phyloP scores from a whole-genome alignment of 257 asterid genomes.

The Solanum acaule region DNA sequence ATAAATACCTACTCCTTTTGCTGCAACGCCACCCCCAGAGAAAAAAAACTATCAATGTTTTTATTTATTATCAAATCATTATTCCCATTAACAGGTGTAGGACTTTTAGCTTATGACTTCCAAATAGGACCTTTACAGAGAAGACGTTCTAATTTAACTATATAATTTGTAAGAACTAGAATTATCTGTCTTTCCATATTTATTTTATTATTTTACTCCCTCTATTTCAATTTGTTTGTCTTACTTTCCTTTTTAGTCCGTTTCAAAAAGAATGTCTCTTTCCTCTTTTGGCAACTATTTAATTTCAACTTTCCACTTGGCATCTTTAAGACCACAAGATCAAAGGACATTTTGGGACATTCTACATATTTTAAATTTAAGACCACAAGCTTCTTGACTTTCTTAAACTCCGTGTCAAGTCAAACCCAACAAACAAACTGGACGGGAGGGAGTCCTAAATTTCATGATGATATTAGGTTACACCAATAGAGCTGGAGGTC shows the following conservation, averaged over 20 bases:
- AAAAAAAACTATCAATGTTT: not conserved
- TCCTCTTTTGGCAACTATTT: not conserved
- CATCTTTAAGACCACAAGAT: not conserved
- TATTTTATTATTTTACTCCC: not conserved
- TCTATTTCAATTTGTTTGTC: not conserved
- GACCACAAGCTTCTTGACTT: not conserved
- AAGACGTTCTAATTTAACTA: not conserved
- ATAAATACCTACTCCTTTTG: not conserved
- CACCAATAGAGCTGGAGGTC: not conserved
- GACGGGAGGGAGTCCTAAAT: not conserved
- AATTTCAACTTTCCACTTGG: not conserved
- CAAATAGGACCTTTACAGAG: not conserved
- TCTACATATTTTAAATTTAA: not conserved
- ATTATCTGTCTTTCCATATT: not conserved
- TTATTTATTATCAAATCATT: not conserved
- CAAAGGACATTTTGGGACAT: not conserved
- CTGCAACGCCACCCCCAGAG: not conserved
- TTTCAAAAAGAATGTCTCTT: not conserved
- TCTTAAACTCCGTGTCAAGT: not conserved
- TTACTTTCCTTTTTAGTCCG: not conserved
- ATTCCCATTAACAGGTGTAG: not conserved
- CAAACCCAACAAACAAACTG: not conserved
- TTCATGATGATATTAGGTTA: not conserved
- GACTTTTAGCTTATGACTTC: not conserved
- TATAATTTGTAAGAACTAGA: not conserved